Base-by-base conservation (phyloP, 176 grass and related monocot genomes). In the Musa schizocarpa region DNA sequence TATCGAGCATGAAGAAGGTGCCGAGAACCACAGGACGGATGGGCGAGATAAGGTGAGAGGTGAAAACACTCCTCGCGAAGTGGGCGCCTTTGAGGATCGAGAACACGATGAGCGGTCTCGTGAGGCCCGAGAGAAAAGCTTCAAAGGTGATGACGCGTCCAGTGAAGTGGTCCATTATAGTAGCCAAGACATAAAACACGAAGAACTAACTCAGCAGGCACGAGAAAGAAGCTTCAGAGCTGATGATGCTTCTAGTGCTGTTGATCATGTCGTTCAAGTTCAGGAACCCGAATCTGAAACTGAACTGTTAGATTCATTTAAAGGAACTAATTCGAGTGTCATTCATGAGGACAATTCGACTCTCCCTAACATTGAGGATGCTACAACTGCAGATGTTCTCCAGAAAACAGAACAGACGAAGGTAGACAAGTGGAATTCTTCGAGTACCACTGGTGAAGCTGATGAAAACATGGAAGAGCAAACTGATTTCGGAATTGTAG, bases 71-170 rank as follows among this genome's bases (percentile, higher is more conserved):
- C 65, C 78, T 26, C 81, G 87, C 55, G 78, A 59, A 52, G 84
- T 77, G 49, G 84, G 69, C 68, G 67, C 83, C n/a, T 82, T 96
- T 59, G 78, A 84, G 61, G 93, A 92, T 0, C 87, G 88, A 80
- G 89, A 92, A 74, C 68, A 17, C 13, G 87, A 87, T 52, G 88
- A 87, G 76, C 53, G 82, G 50, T 84, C 85, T 54, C 78, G 82
- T 56, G 85, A 86, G 79, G 89, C 89, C 23, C 83, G 65, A 59
- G 93, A 96, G 59, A 86, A 75, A 86, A 86, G 80, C 80, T 92
- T 92, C 82, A 81, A 82, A 78, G 87, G 83, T 0, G 85, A 92
- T 54, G 80, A 88, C 2, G 81, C 85, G 25, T 81, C 87, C 1
- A 86, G 55, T 29, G 49, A 74, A 5, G 52, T 58, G 50, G 10